Conservation (phyloP, 2,329 filamentous ascomycete genomes). For the Chaetothyriales sp. region DNA sequence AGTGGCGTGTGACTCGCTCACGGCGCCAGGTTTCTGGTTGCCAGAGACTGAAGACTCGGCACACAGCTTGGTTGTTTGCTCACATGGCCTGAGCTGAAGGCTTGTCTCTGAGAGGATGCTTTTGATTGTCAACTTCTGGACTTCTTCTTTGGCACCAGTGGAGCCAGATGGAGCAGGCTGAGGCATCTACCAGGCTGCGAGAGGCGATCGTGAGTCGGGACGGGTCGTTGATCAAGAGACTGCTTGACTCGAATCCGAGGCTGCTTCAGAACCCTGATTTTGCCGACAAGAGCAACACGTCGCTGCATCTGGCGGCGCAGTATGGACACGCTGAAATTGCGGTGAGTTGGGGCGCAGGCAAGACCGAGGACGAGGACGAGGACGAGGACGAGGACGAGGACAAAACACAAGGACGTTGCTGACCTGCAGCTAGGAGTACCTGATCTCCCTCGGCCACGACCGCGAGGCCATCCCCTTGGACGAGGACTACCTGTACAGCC, state of each 20-base stretch:
- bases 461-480: conserved; percentile 24
- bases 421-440: conserved; percentile 34
- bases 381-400: too few species aligned
- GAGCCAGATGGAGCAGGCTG: conserved; percentile 27
- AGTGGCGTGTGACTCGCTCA: too few species aligned
- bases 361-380: too few species aligned
- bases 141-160: not conserved
- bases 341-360: conserved; percentile 22
- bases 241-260: conserved; percentile 55
- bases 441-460: conserved; percentile 64
- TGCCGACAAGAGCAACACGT: conserved; percentile 63
- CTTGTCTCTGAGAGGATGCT: not conserved
- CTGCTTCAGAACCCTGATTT: conserved; percentile 68
- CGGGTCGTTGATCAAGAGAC: conserved; percentile 56
- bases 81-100: not conserved
- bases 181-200: conserved; percentile 59
- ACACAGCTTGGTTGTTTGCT: not conserved
- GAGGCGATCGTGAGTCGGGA: conserved; percentile 68
- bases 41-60: not conserved
- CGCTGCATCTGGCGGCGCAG: conserved; percentile 63
- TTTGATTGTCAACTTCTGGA: not conserved
- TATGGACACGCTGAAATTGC: conserved; percentile 57
- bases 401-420: too few species aligned
- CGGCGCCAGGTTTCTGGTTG: too few species aligned
- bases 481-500: conserved; percentile 18